These are phyloP conservation scores for Hanseniaspora hatyaiensis DNA, from an alignment of 805 yeast species.

Conservation along the genomic window DNA sequence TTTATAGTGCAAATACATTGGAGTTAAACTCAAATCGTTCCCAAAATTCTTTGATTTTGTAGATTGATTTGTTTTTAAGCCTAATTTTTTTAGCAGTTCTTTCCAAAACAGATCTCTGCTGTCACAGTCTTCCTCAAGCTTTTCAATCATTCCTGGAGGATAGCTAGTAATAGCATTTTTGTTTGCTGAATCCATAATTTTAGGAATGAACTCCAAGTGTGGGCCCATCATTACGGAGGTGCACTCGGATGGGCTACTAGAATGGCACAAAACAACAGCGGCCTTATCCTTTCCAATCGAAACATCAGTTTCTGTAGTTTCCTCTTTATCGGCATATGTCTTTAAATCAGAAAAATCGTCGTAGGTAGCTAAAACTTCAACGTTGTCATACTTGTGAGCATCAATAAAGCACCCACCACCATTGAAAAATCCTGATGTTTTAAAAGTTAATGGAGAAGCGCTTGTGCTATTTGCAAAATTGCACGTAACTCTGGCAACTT, in stretches of 20 bases:
- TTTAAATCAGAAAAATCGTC: conserved; percentile 34
- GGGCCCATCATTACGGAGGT: conserved; percentile 66
- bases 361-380: conserved; percentile 65
- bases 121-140: conserved; percentile 35
- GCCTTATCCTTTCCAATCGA: conserved; percentile 33
- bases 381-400: conserved; percentile 48
- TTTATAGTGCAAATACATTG: conserved; percentile 36
- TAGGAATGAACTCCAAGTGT: conserved; percentile 78
- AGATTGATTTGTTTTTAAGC: conserved; percentile 53
- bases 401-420: conserved; percentile 86
- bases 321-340: conserved; percentile 24
- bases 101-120: conserved; percentile 47
- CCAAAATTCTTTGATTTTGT: conserved; percentile 44
- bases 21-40: conserved; percentile 37
- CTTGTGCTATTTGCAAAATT: conserved; percentile 29
- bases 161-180: conserved; percentile 21
- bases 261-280: conserved; percentile 53
- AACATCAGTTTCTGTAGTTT: background rate
- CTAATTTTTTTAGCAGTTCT: conserved; percentile 46
- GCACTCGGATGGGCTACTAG: conserved; percentile 50
- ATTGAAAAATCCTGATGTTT: conserved; percentile 45
- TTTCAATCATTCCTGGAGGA: conserved; percentile 30
- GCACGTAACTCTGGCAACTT: conserved; percentile 38
- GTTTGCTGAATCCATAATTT: conserved; percentile 32
- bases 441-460: conserved; percentile 11